Base-by-base conservation (phyloP, 305 asterid genomes). In the Fraxinus platypoda region DNA sequence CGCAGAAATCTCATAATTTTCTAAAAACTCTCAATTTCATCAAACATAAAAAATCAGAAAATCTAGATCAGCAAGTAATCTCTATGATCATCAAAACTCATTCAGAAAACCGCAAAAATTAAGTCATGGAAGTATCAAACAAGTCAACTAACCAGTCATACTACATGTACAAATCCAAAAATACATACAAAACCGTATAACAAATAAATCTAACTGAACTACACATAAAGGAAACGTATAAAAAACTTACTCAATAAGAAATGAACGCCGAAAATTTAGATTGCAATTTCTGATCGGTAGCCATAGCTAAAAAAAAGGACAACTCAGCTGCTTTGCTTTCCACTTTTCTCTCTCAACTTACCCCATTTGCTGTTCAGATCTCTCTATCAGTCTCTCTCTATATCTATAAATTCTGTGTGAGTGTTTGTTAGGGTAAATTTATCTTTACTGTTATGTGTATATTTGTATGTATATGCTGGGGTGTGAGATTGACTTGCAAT, bases 171-270 rank as follows among this genome's bases (percentile, higher is more conserved):
- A 54, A n/a, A 30, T 11, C 37, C 72, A 77, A 35, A 75, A 80
- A 81, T 59, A 71, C 81, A 64, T 78, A 54, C 83, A 77, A 41
- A 19, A 83, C 28, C 76, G 70, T 76, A 81, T 9, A 72, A 30
- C 33, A 31, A 33, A 33, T 31, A 38, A 46, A 82, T n/a, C 31
- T 57, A 21, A 74, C 83, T 72, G 84, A 81, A 84, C 41, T 83
- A 11, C 33, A 78, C 84, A 49, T 46, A 68, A 82, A 64, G 15
- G 75, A 82, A 26, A 35, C 83, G 62, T 75, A 81, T 19, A 79
- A 23, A 78, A 76, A 85, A 86, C 88, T 88, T 86, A 89, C 93
- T 57, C 73, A 85, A 23, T 21, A 80, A 80, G 74, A 86, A 74
- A 41, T 12, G 43, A 62, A 77, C 83, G 68, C 76, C 59, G 80